phyloP scores from a whole-genome alignment of 1,284 basidiomycete genomes.

The Athelia sp. region DNA sequence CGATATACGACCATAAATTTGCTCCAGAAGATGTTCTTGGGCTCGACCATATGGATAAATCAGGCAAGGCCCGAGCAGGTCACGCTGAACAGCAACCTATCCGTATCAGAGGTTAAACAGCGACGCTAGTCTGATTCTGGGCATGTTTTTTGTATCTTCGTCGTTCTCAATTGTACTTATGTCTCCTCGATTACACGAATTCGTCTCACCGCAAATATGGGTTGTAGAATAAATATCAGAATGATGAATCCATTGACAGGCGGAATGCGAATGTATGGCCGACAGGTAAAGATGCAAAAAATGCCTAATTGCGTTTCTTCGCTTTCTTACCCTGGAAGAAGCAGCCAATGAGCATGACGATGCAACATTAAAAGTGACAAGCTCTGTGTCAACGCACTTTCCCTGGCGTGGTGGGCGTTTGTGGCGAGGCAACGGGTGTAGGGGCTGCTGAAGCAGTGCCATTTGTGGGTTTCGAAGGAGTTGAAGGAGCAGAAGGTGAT shows the following conservation, averaged over 20 bases:
- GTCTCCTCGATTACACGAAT: slow-evolving; percentile 14
- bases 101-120: slow-evolving; percentile 77
- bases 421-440: not conserved
- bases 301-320: too few relatives aligned
- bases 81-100: slow-evolving; percentile 85
- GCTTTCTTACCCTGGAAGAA: not conserved
- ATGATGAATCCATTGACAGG: slow-evolving; percentile 11
- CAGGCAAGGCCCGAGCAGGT: slow-evolving; percentile 74
- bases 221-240: slow-evolving; percentile 11
- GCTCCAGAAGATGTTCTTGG: slow-evolving; percentile 92
- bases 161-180: slow-evolving; percentile 34
- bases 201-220: not conserved
- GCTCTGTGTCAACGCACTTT: not conserved
- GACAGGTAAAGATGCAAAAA: not conserved
- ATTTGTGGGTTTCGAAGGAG: slow-evolving; percentile 22
- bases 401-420: not conserved
- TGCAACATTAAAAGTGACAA: too few relatives aligned
- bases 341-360: slow-evolving; percentile 3
- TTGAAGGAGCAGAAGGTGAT: slow-evolving; percentile 20
- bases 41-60: slow-evolving; percentile 94
- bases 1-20: slow-evolving; percentile 97
- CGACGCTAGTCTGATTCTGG: slow-evolving; percentile 21
- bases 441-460: slow-evolving; percentile 26
- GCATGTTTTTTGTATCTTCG: slow-evolving; percentile 23
- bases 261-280: slow-evolving; percentile 9